Evolutionary conservation across 805 yeast genomes (phyloP).

Genomic region (Priceomyces fermenticarens): DNA sequence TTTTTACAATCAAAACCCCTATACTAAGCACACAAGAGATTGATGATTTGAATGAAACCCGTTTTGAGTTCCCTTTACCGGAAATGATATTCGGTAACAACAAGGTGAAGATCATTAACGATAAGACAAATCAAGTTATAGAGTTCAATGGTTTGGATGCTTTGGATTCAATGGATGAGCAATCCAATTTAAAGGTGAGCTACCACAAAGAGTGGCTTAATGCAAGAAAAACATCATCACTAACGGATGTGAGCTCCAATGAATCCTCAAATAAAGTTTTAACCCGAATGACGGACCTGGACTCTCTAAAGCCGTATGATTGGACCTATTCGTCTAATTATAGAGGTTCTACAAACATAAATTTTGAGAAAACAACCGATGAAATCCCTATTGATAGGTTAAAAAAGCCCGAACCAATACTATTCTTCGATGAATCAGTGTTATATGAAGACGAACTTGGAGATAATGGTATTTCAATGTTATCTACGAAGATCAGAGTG

Average conservation of each 20-base stretch:
- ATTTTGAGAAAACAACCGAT: constrained; percentile 18
- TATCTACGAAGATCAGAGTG: constrained; percentile 78
- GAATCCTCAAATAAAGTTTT: constrained; percentile 22
- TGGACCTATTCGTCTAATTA: constrained; percentile 93
- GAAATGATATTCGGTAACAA: constrained; percentile 97
- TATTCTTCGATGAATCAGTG: constrained; percentile 85
- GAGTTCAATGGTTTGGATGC: constrained; percentile 80
- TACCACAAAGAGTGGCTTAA: constrained; percentile 81
- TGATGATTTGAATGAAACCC: constrained; percentile 56
- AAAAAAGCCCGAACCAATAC: constrained; percentile 73
- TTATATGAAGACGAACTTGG: constrained; percentile 94
- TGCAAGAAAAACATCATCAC: constrained; percentile 27
- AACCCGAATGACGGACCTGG: constrained; percentile 44
- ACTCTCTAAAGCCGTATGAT: constrained; percentile 80
- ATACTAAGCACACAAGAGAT: constrained; percentile 73
- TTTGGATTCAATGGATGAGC: constrained; percentile 33
- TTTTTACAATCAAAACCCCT: constrained; percentile 70
- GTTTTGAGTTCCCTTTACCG: constrained; percentile 80
- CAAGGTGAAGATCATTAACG: constrained; percentile 49
- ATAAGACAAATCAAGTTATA: constrained; percentile 41
- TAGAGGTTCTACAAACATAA: constrained; percentile 51
- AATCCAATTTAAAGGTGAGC: constrained; percentile 56
- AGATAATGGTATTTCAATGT: constrained; percentile 86
- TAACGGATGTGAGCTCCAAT: constrained; percentile 6
- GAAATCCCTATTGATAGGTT: constrained; percentile 70